These are phyloP conservation scores for Anisodus tanguticus DNA, from an alignment of 257 asterid species.

Conservation along the genomic window DNA sequence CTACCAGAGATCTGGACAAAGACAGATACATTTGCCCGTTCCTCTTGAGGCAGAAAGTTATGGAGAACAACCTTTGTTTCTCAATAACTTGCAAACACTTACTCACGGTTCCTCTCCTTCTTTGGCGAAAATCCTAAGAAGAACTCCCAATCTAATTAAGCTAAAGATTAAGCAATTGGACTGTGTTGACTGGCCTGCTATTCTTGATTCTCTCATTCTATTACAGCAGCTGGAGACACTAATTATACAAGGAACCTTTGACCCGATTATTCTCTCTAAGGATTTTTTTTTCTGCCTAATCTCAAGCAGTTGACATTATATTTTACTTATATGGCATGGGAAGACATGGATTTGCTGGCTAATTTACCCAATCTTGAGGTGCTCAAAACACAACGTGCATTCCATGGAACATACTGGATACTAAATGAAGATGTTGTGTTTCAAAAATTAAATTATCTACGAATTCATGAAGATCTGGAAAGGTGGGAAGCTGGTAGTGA, in stretches of 20 bases:
- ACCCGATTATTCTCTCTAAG: not conserved
- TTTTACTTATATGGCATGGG: not conserved
- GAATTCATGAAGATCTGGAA: not conserved
- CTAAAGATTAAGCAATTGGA: not conserved
- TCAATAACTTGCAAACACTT: conserved; percentile 18
- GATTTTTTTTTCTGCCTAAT: not conserved
- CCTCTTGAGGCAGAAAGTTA: not conserved
- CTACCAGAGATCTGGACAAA: not conserved
- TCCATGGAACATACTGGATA: not conserved
- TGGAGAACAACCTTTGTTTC: not conserved
- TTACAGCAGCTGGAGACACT: not conserved
- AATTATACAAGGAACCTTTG: not conserved
- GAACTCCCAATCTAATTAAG: not conserved
- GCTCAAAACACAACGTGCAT: not conserved
- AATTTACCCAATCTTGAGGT: conserved; percentile 26
- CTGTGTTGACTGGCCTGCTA: not conserved
- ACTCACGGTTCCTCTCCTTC: not conserved
- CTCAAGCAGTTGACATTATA: not conserved
- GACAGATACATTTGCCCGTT: conserved; percentile 19
- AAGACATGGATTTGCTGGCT: not conserved
- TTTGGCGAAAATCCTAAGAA: not conserved
- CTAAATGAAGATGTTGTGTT: not conserved
- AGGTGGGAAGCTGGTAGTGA: not conserved
- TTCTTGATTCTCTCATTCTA: not conserved
- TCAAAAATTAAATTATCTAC: not conserved